Evolutionary conservation across 2,329 filamentous ascomycete species (phyloP).

Genomic region (Pezicula carpinea): DNA sequence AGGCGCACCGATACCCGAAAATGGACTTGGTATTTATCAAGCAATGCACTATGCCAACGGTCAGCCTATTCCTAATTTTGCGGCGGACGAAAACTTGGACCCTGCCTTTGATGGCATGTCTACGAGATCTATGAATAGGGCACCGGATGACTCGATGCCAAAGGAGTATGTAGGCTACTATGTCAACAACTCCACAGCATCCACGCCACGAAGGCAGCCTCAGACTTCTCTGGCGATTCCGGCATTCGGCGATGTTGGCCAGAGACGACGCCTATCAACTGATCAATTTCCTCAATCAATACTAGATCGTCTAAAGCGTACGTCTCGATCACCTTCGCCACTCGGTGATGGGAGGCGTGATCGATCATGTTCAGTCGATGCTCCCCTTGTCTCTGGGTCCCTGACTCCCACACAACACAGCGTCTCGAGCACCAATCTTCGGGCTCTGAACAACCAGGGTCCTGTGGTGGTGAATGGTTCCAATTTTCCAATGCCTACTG

Average conservation of each 20-base stretch:
- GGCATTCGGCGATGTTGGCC: conserved; percentile 26
- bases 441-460: conserved; percentile 20
- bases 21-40: conserved; percentile 30
- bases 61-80: conserved; percentile 49
- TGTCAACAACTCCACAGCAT: conserved; percentile 21
- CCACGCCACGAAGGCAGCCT: conserved; percentile 15
- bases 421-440: conserved; percentile 21
- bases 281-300: conserved; percentile 30
- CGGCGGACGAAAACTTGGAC: conserved; percentile 43
- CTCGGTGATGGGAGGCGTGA: conserved; percentile 22
- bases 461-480: conserved; percentile 29
- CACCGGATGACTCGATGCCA: conserved; percentile 17
- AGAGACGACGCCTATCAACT: conserved; percentile 24
- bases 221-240: conserved; percentile 21
- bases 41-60: conserved; percentile 36
- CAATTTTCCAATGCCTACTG: conserved; percentile 19
- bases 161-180: conserved; percentile 4
- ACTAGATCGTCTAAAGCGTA: conserved; percentile 25
- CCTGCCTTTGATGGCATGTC: conserved; percentile 11
- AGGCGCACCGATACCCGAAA: conserved; percentile 32
- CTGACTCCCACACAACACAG: conserved; percentile 19
- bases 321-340: conserved; percentile 30
- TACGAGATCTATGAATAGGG: conserved; percentile 11
- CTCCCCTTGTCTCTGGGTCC: conserved; percentile 18
- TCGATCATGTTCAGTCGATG: conserved; percentile 24